Evolutionary conservation across 2,329 filamentous ascomycete genomes (phyloP), one percentile per base, ranked within the genome.

Genomic region (Diaporthe citriasiana): DNA sequence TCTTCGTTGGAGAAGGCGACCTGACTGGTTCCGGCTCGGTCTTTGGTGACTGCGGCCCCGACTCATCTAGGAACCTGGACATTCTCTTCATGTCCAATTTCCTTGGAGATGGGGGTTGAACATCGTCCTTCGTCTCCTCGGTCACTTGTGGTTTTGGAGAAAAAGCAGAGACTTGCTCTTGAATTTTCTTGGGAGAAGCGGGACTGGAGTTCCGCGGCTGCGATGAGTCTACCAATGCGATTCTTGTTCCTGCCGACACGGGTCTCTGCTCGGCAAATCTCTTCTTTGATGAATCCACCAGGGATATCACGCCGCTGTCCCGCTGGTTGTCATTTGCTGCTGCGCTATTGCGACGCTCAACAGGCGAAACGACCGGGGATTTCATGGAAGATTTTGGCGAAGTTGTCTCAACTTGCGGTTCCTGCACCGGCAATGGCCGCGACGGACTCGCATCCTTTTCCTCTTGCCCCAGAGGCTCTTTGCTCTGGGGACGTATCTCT

Each of bases 71-170:
- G 77, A 92, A 92, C 71, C 82, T 85, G 2, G 90, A 92, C 82
- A 91, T 87, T 71, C 89, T 85, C 80, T 89, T 92, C 80, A 87
- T 81, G 77, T 91, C 87, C 27, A 92, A 82, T 77, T 92, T 91
- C 73, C 84, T 86, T 1, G 91, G 90, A 22, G 90, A 90, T 27
- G 68, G 80, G 5, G 88, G 84, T 74, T 87, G 85, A 38, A 83
- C 82, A 27, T 80, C 79, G 35, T 82, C 82, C 68, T 75, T 75
- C 51, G 68, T 71, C 57, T 82, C 77, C 60, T 80, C 76, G 22
- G 74, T 76, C n/a, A 78, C 78, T 40, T 79, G 77, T 35, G 55
- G 73, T 72, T 77, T 73, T 0, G 79, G 79, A 4, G 81, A 78
- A 25, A 80, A 69, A 15, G 80, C 79, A 12, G 82, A 80, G 12